These are phyloP conservation scores for Polytrichum commune DNA, from an alignment of 225 moss, liverwort and hornwort species.

Conservation along the genomic window DNA sequence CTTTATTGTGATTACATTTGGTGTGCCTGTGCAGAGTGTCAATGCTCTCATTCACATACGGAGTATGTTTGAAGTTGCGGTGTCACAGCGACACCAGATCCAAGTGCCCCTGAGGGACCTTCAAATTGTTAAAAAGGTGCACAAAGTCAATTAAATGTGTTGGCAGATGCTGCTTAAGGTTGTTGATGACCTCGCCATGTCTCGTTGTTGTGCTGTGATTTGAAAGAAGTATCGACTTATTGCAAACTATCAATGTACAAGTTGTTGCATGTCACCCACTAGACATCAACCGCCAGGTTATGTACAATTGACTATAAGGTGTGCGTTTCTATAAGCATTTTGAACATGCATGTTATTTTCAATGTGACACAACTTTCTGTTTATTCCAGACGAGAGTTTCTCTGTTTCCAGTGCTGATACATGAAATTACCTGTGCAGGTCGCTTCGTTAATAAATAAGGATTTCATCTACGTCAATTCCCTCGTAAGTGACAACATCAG, in stretches of 20 bases:
- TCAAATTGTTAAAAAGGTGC: slow-evolving; percentile 70
- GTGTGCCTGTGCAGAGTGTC: slow-evolving; percentile 55
- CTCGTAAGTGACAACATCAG: slow-evolving; percentile 42
- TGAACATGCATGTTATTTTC: background rate
- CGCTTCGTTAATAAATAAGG: slow-evolving; percentile 56
- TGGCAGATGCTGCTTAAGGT: too few species aligned
- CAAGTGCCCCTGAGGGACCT: slow-evolving; percentile 46
- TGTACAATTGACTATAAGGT: too few species aligned
- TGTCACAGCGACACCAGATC: slow-evolving; percentile 64
- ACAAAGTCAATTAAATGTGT: background rate
- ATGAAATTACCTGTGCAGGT: slow-evolving; percentile 36
- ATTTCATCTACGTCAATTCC: slow-evolving; percentile 69
- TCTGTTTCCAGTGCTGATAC: background rate
- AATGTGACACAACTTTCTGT: background rate
- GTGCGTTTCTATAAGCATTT: background rate
- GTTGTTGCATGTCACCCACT: too few species aligned
- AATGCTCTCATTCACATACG: slow-evolving; percentile 87
- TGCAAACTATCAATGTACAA: too few species aligned
- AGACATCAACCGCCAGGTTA: too few species aligned
- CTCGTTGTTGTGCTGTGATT: too few species aligned
- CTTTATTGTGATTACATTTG: slow-evolving; percentile 56
- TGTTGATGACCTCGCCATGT: too few species aligned
- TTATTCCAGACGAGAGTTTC: background rate
- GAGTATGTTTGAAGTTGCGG: slow-evolving; percentile 69
- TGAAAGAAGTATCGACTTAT: too few species aligned